Evolutionary conservation across 2,329 filamentous ascomycete genomes (phyloP), one percentile per base, ranked within the genome.

Genomic region (Ascochyta pisi): DNA sequence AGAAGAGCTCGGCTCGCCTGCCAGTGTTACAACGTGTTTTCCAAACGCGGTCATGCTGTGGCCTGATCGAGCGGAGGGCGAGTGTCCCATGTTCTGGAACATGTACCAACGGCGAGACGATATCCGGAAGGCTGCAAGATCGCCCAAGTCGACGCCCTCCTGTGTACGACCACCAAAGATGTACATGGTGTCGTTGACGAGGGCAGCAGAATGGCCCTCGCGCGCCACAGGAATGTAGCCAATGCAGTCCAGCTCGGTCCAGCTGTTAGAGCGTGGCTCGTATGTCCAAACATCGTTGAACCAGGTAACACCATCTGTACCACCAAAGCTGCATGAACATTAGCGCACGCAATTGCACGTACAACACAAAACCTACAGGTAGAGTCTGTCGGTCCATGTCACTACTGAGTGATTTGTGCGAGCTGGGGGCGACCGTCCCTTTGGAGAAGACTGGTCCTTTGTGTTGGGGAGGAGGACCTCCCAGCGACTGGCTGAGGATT

Each of bases 231-330:
- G 95, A 57, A 99, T 98, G 75, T 97, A 99, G 33, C 95, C 95
- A 69, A 98, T 97, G 74, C 95, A 99, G 70, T 98, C 94, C 52
- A 96, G 83, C 73, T 96, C 89, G 9, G 86, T 80, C 95, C 95
- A 99, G 52, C 84, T 80, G 75, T 97, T 97, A 41, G 85, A 80
- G 51, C 87, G 83, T 7, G 93, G 90, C 68, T 97, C 94, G 74
- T 95, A 99, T 48, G 89, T 91, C 95, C 95, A 99, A 43, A 99
- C 95, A 73, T 99, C 95, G 75, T 98, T 99, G 80, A 98, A 99
- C 96, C 95, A 99, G 69, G 91, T 88, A 52, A 93, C 86, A 37
- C 95, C 95, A 73, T 99, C 96, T 2, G 95, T 99, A 60, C 95
- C 95, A 66, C 95, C 95, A 73, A 99, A 99, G n/a, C 90, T 95